phyloP scores from a whole-genome alignment of 306 rosid species.

The Fragaria nilgerrensis region DNA sequence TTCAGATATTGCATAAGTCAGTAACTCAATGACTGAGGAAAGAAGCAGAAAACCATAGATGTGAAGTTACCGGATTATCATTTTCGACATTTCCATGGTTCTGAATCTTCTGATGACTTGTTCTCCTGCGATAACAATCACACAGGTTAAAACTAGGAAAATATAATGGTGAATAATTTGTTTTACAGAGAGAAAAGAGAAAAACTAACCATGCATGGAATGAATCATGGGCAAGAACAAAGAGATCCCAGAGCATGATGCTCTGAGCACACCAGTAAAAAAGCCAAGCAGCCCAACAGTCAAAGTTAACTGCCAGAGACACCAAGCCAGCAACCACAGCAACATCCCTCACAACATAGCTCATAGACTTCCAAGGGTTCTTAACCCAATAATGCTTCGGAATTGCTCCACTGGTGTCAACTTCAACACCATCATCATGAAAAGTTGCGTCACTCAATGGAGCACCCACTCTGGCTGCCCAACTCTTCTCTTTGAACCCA shows the following conservation, averaged over 20 bases:
- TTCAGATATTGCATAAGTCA: conserved; percentile 23
- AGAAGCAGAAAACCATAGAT: background rate
- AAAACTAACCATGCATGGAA: conserved; percentile 87
- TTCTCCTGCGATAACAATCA: conserved; percentile 56
- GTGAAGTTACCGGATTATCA: conserved; percentile 74
- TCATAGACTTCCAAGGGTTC: conserved; percentile 88
- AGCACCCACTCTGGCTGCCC: conserved; percentile 73
- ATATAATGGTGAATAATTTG: background rate
- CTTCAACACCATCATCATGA: conserved; percentile 44
- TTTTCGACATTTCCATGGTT: conserved; percentile 89
- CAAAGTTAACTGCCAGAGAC: conserved; percentile 65
- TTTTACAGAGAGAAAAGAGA: background rate
- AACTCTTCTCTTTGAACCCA: conserved; percentile 36
- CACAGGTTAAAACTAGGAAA: background rate
- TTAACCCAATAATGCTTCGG: conserved; percentile 97
- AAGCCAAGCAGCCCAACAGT: conserved; percentile 89
- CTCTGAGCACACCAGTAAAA: conserved; percentile 98
- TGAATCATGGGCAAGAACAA: conserved; percentile 98
- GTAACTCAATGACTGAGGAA: background rate
- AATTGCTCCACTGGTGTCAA: conserved; percentile 76
- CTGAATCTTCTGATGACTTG: conserved; percentile 71
- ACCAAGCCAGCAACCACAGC: conserved; percentile 79
- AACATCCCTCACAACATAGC: conserved; percentile 86
- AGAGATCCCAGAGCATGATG: conserved; percentile 97
- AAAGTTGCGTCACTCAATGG: conserved; percentile 50